Evolutionary conservation across 768 basidiomycete genomes (phyloP).

Genomic region (Fomitopsis pulvina): DNA sequence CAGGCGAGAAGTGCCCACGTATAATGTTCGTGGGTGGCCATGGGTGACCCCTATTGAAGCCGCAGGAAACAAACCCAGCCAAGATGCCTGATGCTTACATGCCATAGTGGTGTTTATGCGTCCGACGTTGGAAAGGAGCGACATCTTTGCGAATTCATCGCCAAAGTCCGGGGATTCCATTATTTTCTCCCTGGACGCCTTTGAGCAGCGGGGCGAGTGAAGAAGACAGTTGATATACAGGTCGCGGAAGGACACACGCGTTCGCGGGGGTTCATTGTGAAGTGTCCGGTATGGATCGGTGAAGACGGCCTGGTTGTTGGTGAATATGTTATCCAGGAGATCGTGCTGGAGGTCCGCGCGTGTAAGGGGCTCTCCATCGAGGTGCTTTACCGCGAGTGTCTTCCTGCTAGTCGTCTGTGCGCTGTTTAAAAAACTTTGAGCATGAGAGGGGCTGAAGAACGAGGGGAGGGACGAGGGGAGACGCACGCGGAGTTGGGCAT

Average conservation of each 20-base stretch:
- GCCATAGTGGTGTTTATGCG: slow-evolving; percentile 80
- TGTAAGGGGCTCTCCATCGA: slow-evolving; percentile 61
- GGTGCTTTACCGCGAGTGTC: slow-evolving; percentile 38
- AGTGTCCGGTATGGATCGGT: slow-evolving; percentile 53
- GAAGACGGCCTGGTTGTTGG: slow-evolving; percentile 44
- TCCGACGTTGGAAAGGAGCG: slow-evolving; percentile 71
- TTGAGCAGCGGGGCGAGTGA: slow-evolving; percentile 61
- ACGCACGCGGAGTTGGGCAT: slow-evolving; percentile 21
- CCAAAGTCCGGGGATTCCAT: slow-evolving; percentile 50
- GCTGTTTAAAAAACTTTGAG: slow-evolving; percentile 28
- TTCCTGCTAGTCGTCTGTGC: slow-evolving; percentile 37
- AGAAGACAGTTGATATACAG: slow-evolving; percentile 41
- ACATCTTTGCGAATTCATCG: slow-evolving; percentile 68
- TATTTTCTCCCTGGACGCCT: slow-evolving; percentile 67
- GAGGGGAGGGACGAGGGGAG: not conserved
- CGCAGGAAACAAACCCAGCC: not conserved
- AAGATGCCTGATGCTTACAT: slow-evolving; percentile 40
- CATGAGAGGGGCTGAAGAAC: not conserved
- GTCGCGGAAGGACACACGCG: slow-evolving; percentile 38
- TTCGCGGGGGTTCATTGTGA: slow-evolving; percentile 21
- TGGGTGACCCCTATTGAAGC: not conserved
- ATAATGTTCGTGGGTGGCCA: not conserved
- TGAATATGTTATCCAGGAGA: slow-evolving; percentile 37
- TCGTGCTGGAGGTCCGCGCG: slow-evolving; percentile 64
- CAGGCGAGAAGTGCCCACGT: too few relatives aligned